Base-by-base conservation (phyloP, 306 rosid genomes). In the Lagenaria siceraria region DNA sequence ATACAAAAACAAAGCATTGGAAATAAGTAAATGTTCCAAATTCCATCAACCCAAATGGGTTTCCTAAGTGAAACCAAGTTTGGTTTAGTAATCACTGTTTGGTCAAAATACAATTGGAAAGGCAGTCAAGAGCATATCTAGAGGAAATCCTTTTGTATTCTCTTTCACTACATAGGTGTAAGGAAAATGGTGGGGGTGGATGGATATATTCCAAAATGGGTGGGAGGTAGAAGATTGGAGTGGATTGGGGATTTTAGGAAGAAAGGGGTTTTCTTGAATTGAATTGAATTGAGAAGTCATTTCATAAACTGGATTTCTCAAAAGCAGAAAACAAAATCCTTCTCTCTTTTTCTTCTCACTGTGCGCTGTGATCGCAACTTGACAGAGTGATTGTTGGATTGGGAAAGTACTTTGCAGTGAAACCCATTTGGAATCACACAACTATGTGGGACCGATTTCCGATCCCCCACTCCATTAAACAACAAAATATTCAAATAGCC, bases 191-290 rank as follows among this genome's bases (percentile, higher is more conserved):
- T 18, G 77, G 62, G 61, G 8, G 13, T 10, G 52, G 52, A 18
- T 52, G 77, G 77, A 72, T 72, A 72, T 73, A 73, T 73, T 73
- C 77, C 29, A 48, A 73, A 73, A 31, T 51, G 77, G 61, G 77
- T 73, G 77, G 77, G 77, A 73, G 8, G 4, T 4, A 73, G 29
- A 73, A 51, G 40, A 46, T 24, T 15, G 13, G 21, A 61, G 68
- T 17, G 10, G 51, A 65, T 36, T 64, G 33, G 15, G 14, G 58
- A 70, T 48, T 46, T 69, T 15, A 4, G 6, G 35, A 68, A 68
- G 56, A 71, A 40, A 18, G 69, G 22, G 72, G 46, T 33, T 53
- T 19, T 53, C 10, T 4, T 5, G 58, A 25, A 10, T 4, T 5
- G 58, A 25, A 12, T 2, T 60, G n/a, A 49, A 49, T 3, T 4